Base-by-base conservation (phyloP, 768 basidiomycete species). In the Austroboletus festivus region DNA sequence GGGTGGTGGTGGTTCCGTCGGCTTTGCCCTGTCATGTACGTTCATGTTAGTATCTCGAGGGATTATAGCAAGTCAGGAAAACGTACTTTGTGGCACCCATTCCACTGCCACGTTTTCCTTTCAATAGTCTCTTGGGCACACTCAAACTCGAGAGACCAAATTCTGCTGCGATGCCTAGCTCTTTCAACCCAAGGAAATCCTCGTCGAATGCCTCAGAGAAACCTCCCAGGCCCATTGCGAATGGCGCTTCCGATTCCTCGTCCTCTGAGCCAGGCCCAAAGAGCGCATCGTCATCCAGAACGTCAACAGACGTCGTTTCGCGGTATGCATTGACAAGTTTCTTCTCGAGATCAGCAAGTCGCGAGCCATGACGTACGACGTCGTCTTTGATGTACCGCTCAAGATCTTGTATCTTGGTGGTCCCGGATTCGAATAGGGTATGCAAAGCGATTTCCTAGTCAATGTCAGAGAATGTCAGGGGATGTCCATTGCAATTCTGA, bases 371-470 rank as follows among this genome's bases (percentile, higher is more conserved):
- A 38, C 89, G 78, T 57, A 91, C 74, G 34, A 98, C 77, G 51
- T 96, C 95, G 52, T 97, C 93, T 42, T 81, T 81, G 62, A 97
- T 81, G 63, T 96, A 93, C 12, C 83, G 77, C 56, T 94, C 91
- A 1, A 98, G 78, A 52, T 89, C 86, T 58, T 83, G 76, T 9
- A 93, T 71, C 47, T 82, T 79, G 0, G 89, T 81, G 7, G 80
- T 82, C 5, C 94, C 94, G 51, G 87, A 89, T 69, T 96, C 92
- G 55, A 93, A 90, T 16, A 97, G 71, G 1, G 91, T 87, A 64
- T 95, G 92, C 2, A 93, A 76, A 31, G 95, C 83, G 28, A 96
- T 94, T 83, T 95, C 92, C 92, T 95, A 50, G n/a, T 37, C 28
- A 47, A 12, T 18, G 31, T 38, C 46, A 21, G 21, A 13, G n/a